Evolutionary conservation across 78 protist species (phyloP), one percentile per base, ranked within the genome.

Genomic region (Parvularia atlantis): DNA sequence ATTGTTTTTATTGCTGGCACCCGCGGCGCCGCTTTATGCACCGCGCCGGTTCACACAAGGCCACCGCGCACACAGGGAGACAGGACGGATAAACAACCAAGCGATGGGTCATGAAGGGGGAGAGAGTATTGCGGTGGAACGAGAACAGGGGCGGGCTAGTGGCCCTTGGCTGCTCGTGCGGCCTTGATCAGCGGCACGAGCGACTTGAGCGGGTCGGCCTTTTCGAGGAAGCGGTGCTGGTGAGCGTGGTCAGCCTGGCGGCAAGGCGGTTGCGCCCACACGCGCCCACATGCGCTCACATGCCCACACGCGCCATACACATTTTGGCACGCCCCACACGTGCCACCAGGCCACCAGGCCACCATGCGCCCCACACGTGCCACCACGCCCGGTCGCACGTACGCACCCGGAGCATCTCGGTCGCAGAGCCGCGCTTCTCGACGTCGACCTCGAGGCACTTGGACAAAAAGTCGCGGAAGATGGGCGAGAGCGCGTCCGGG

Each of bases 381-480:
- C 9, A 40, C 17, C n/a, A n/a, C n/a, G n/a, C n/a, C n/a, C n/a
- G n/a, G n/a, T n/a, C n/a, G n/a, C n/a, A n/a, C n/a, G n/a, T n/a
- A 36, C 54, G 33, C 30, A 73, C 77, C 37, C 43, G 54, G 30
- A 78, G 66, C 14, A 87, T 70, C 35, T 79, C 68, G 16, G 39
- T 43, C 2, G 78, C 67, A 0, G 60, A 39, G 19, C 79, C 60
- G 24, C 97, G 59, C 53, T 52, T 50, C 11, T 83, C 89, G 11
- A 77, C 75, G 59, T 89, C 83, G 79, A 81, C 76, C 35, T 72
- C 88, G n/a, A 92, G 75, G 60, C 90, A 83, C 17, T 22, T 24
- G 7, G 77, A 22, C 7, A 93, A 60, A 62, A 90, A 93, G 30
- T 84, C 86, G 43, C 78, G 62, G 67, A 93, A 86, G 52, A 58